Evolutionary conservation across 768 basidiomycete species (phyloP), one percentile per base, ranked within the genome.

Genomic region (Boletellus emodensis): DNA sequence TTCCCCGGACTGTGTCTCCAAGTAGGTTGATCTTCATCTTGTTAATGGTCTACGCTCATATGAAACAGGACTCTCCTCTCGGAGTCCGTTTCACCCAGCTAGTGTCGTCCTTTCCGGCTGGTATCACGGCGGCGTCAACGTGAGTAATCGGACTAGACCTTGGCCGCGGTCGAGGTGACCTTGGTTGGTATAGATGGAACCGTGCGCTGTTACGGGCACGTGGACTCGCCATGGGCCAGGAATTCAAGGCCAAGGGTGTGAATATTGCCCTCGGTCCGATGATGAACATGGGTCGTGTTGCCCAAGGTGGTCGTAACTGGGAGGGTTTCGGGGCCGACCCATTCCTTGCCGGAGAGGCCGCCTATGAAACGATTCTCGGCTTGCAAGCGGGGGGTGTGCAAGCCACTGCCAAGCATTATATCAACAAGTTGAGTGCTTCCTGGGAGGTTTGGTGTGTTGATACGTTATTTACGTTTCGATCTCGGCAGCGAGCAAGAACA

Each of bases 271-370:
- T 94, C 7, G 80, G 78, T 26, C 80, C 90, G 0, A 89, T 89
- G 85, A 93, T 90, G 83, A 93, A 94, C 64, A 80, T 94, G 73
- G 88, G 85, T 1, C 81, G 89, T 15, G 69, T 85, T 17, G 83
- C 87, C 3, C 75, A 80, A 55, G 90, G 87, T 7, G 94, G 94
- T 15, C 75, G 94, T 26, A 92, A 94, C 67, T 95, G 91, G 90
- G 94, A 95, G 74, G 91, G 90, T n/a, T 94, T 93, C 51, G 92
- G 93, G 28, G 90, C 80, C 10, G 94, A 96, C 65, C 94, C 94
- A 0, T 95, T 82, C 71, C 72, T 95, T 14, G 60, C 80, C n/a
- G 91, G 94, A 12, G 90, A 90, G 61, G 75, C 73, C 6, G 77
- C 83, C 3, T 83, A 76, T 41, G 87, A 92, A 67, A 94, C 91